Evolutionary conservation across 176 grass and related monocot genomes (phyloP).

Genomic region (Thinopyrum elongatum): DNA sequence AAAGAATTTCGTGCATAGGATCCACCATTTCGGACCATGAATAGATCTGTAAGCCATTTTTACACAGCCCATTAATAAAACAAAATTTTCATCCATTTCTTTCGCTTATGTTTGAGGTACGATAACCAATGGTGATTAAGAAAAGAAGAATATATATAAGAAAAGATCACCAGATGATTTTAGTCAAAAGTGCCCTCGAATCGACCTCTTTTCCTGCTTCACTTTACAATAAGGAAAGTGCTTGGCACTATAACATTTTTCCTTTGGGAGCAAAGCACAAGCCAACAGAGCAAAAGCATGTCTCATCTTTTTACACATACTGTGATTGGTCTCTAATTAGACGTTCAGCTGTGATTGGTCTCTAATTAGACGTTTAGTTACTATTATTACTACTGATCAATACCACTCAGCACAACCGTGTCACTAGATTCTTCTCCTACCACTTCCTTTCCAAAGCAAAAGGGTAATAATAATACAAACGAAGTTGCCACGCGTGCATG

Average conservation of each 20-base stretch:
- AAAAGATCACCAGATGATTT: not conserved
- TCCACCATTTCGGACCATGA: not conserved
- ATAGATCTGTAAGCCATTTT: not conserved
- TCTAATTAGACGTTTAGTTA: too few species aligned
- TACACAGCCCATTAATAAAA: not conserved
- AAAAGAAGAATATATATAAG: not conserved
- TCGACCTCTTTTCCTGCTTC: not conserved
- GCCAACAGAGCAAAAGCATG: not conserved
- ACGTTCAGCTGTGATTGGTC: too few species aligned
- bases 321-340: not conserved
- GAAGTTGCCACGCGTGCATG: too few species aligned
- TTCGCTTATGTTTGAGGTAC: not conserved
- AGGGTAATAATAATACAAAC: too few species aligned
- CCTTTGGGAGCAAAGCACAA: not conserved
- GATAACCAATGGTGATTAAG: not conserved
- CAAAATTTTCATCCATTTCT: not conserved
- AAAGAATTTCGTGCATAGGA: not conserved
- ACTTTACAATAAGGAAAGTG: not conserved
- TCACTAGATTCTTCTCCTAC: too few species aligned
- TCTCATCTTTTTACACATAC: not conserved
- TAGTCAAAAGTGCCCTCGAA: not conserved
- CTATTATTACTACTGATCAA: too few species aligned
- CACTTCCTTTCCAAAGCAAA: too few species aligned
- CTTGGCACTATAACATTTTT: not conserved
- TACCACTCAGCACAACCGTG: too few species aligned